Evolutionary conservation across 495 filamentous ascomycete species (phyloP), one percentile per base, ranked within the genome.

Genomic region (Xylaria longipes): DNA sequence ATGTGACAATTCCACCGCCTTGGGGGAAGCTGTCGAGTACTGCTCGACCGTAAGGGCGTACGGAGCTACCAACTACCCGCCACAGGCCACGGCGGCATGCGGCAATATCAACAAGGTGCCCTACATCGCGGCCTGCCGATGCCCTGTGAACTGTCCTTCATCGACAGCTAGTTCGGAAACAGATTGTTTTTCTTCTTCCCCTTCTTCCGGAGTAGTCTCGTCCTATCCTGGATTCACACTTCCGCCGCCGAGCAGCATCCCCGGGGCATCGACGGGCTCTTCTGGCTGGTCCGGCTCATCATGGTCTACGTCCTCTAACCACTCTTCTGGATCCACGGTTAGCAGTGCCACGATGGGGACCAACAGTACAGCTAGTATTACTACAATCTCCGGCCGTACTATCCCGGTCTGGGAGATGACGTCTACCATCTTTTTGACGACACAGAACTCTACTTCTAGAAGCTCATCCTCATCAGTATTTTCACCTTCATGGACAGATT

Each of bases 101-200:
- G 77, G 77, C 8, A 79, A 69, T 68, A 65, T 64, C 12, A 74
- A 75, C 48, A 74, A 69, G 62, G 27, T 20, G 7, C 43, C 70
- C 31, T 79, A 79, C 12, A 70, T 77, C 7, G 76, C 69, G 31
- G 77, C 77, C 45, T 79, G 77, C 41, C 63, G 69, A n/a, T 79
- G 77, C 27, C 69, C 68, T 31, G 68, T 69, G 52, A 52, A 57
- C 37, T 79, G 77, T n/a, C 61, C 77, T 37, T 71, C 77, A 25
- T 27, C 56, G 14, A 62, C 67, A 15, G 31, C 39, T 35, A 56
- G 41, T 29, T 37, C 41, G 56, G 67, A 37, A 2, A 4, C 67
- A 14, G 45, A 48, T 15, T 70, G 57, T 25, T 54, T 57, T 22
- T 29, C 57, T 60, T n/a, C 22, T 50, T 31, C 43, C 37, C 6